These are phyloP conservation scores for Coemansia sp. DNA, from an alignment of 192 early-diverging fungal genomes.

Conservation along the genomic window DNA sequence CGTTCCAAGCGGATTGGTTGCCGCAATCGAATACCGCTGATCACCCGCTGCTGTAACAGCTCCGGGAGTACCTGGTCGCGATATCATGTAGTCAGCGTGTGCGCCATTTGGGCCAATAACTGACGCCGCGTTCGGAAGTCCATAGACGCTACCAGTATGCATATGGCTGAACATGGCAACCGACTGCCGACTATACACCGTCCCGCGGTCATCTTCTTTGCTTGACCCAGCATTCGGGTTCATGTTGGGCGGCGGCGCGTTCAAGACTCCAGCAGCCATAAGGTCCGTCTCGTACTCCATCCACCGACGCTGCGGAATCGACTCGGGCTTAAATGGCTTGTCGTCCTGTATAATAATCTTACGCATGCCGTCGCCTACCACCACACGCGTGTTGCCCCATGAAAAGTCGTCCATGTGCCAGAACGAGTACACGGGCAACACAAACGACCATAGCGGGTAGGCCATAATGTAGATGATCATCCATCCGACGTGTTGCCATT, in stretches of 20 bases:
- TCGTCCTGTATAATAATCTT: slow-evolving; percentile 70
- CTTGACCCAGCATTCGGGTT: slow-evolving; percentile 33
- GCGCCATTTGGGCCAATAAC: slow-evolving; percentile 6
- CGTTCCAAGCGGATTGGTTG: background rate
- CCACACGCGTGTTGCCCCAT: background rate
- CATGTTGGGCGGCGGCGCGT: slow-evolving; percentile 56
- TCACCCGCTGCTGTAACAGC: background rate
- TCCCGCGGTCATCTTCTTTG: slow-evolving; percentile 26
- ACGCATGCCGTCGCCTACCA: slow-evolving; percentile 65
- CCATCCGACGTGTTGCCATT: slow-evolving; percentile 73
- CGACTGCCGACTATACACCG: slow-evolving; percentile 36
- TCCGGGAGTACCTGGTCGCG: slow-evolving; percentile 18
- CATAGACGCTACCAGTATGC: slow-evolving; percentile 23
- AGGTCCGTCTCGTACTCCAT: slow-evolving; percentile 81
- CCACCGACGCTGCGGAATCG: slow-evolving; percentile 87
- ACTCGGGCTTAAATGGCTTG: slow-evolving; percentile 81
- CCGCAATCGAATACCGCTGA: slow-evolving; percentile 16
- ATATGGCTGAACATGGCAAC: slow-evolving; percentile 18
- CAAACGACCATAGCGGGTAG: slow-evolving; percentile 89
- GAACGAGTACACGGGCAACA: slow-evolving; percentile 78
- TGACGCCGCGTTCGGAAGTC: background rate
- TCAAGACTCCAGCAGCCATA: slow-evolving; percentile 24
- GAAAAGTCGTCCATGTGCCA: background rate
- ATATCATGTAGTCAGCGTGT: slow-evolving; percentile 7
- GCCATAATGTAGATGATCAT: slow-evolving; percentile 89